phyloP scores from a whole-genome alignment of 2,329 filamentous ascomycete species.

The Mycocentrospora acerina region DNA sequence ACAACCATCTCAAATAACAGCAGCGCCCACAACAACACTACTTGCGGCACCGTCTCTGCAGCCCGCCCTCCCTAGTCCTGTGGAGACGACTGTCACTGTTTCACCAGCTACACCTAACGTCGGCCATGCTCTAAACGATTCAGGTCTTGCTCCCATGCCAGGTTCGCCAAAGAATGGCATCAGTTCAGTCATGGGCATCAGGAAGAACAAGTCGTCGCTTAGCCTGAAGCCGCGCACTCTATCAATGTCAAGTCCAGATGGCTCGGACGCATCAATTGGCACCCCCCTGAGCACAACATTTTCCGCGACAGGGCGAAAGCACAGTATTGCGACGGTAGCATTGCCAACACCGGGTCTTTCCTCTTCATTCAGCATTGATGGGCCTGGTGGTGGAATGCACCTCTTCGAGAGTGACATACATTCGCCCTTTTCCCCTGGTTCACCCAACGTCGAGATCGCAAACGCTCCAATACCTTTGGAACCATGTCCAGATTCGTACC shows the following conservation, averaged over 20 bases:
- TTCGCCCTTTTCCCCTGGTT: constrained; percentile 62
- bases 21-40: no score
- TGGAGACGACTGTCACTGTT: constrained; percentile 45
- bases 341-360: constrained; percentile 67
- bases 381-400: constrained; percentile 68
- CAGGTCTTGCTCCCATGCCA: constrained; percentile 31
- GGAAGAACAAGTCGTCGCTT: constrained; percentile 55
- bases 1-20: constrained; percentile 24
- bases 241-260: constrained; percentile 62
- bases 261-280: constrained; percentile 67
- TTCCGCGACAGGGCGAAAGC: constrained; percentile 49
- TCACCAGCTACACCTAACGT: constrained; percentile 41
- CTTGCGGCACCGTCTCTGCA: constrained; percentile 36
- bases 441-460: constrained; percentile 61
- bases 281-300: constrained; percentile 75
- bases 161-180: constrained; percentile 40
- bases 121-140: constrained; percentile 46
- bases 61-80: constrained; percentile 42
- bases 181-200: constrained; percentile 36
- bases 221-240: constrained; percentile 75
- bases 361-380: constrained; percentile 57
- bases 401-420: constrained; percentile 85
- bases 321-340: constrained; percentile 62
- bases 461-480: constrained; percentile 79
- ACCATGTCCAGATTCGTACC: constrained; percentile 83